These are phyloP conservation scores for Mycena capillaripes DNA, from an alignment of 768 basidiomycete genomes.

Conservation along the genomic window DNA sequence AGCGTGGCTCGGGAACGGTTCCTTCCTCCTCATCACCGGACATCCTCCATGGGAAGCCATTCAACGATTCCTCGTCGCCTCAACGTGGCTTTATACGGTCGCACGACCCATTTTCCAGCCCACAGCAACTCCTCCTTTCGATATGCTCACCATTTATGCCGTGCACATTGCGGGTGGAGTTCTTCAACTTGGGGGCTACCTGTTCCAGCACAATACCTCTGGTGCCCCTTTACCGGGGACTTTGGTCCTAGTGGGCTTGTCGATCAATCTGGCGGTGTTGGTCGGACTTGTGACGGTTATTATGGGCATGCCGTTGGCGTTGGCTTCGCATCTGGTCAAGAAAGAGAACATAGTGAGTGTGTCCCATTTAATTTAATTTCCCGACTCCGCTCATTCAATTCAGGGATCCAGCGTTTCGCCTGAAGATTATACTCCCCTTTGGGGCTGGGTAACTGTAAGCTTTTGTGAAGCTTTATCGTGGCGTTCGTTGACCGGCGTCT, in stretches of 20 bases:
- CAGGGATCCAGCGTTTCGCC: constrained; percentile 69
- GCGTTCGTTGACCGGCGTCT: constrained; percentile 38
- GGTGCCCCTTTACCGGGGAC: constrained; percentile 57
- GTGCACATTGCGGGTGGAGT: constrained; percentile 60
- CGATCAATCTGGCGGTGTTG: constrained; percentile 60
- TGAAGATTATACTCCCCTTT: constrained; percentile 83
- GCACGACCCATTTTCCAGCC: constrained; percentile 67
- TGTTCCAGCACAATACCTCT: constrained; percentile 59
- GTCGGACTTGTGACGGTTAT: constrained; percentile 60
- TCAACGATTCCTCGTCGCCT: constrained; percentile 62
- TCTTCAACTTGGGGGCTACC: constrained; percentile 65
- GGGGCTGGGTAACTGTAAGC: constrained; percentile 78
- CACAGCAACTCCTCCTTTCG: constrained; percentile 70
- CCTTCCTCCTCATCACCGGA: constrained; percentile 63
- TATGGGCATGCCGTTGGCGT: constrained; percentile 70
- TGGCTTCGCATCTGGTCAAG: constrained; percentile 56
- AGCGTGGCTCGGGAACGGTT: constrained; percentile 70
- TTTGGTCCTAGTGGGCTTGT: constrained; percentile 44
- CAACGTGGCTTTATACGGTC: constrained; percentile 77
- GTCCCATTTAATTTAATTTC: too few species aligned
- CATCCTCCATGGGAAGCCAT: constrained; percentile 50
- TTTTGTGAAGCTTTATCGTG: constrained; percentile 75
- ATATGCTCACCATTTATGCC: constrained; percentile 73
- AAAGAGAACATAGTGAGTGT: constrained; percentile 74
- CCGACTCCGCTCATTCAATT: too few species aligned